These are phyloP conservation scores for Syzygium grande DNA, from an alignment of 345 rosid genomes.

Conservation along the genomic window DNA sequence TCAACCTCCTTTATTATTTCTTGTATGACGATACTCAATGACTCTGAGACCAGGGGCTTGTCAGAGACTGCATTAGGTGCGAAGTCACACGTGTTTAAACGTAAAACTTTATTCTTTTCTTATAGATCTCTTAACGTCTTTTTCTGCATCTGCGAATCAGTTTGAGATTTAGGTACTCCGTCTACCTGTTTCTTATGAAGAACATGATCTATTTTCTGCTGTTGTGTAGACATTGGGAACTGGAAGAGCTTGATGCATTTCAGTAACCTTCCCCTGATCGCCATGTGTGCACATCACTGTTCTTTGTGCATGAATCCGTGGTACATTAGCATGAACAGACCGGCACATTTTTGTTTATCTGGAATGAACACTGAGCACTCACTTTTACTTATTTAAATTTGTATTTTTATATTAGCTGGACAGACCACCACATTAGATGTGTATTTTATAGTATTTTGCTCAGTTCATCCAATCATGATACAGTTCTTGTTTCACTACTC, in stretches of 20 bases:
- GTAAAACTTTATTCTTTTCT: neutral
- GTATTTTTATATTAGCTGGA: neutral
- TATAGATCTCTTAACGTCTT: neutral
- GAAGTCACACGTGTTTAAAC: neutral
- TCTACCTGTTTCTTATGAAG: neutral
- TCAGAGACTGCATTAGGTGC: neutral
- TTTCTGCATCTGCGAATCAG: neutral
- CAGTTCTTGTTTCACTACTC: neutral
- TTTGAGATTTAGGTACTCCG: neutral
- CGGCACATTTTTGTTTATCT: neutral
- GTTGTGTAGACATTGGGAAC: neutral
- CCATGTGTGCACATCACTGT: neutral
- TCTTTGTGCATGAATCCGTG: neutral
- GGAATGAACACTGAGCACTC: neutral
- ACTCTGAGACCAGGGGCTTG: neutral
- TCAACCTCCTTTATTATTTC: neutral
- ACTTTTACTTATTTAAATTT: neutral
- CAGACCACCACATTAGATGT: neutral
- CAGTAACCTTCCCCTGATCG: neutral
- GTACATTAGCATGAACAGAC: neutral
- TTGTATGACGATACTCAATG: neutral
- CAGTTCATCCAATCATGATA: neutral
- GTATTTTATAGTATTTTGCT: neutral
- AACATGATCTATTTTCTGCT: neutral
- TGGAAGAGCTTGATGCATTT: neutral